These are phyloP conservation scores for Phanerodontia chrysosporium DNA, from an alignment of 768 basidiomycete species.

Conservation along the genomic window DNA sequence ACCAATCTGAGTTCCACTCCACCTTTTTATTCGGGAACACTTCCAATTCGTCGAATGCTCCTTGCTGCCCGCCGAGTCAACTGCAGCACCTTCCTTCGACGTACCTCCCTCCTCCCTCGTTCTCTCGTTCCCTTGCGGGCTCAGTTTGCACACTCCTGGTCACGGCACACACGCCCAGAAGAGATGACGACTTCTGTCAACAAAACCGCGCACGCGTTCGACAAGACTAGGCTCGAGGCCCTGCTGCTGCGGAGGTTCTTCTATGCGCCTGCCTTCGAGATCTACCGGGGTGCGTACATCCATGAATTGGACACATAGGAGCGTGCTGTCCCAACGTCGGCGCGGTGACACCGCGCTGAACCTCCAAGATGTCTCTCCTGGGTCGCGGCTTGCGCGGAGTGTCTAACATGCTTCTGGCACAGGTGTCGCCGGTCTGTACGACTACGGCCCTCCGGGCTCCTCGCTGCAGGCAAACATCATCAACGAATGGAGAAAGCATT, in stretches of 20 bases:
- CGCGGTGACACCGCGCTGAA: too few relatives aligned
- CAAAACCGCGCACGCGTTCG: conserved; percentile 83
- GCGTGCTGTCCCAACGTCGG: not conserved
- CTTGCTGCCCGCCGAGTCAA: conserved; percentile 9
- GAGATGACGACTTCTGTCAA: conserved; percentile 43
- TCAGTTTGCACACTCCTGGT: not conserved
- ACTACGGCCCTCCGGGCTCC: conserved; percentile 96
- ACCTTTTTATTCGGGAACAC: not conserved
- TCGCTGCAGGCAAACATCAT: conserved; percentile 96
- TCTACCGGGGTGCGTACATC: conserved; percentile 86
- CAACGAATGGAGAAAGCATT: conserved; percentile 94
- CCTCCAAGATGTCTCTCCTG: not conserved
- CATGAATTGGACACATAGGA: not conserved
- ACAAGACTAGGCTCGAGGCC: conserved; percentile 81
- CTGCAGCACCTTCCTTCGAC: not conserved
- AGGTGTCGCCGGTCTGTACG: conserved; percentile 97
- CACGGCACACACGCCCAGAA: not conserved
- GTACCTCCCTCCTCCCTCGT: conserved; percentile 1
- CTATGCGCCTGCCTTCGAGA: conserved; percentile 97
- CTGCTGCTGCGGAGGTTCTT: conserved; percentile 91
- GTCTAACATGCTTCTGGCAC: not conserved
- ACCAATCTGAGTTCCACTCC: not conserved
- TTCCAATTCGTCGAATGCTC: conserved; percentile 7
- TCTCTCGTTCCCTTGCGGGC: not conserved
- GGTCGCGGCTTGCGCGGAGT: not conserved